Evolutionary conservation across 1,139 yeast genomes (phyloP).

Genomic region (Blastobotrys niveus): DNA sequence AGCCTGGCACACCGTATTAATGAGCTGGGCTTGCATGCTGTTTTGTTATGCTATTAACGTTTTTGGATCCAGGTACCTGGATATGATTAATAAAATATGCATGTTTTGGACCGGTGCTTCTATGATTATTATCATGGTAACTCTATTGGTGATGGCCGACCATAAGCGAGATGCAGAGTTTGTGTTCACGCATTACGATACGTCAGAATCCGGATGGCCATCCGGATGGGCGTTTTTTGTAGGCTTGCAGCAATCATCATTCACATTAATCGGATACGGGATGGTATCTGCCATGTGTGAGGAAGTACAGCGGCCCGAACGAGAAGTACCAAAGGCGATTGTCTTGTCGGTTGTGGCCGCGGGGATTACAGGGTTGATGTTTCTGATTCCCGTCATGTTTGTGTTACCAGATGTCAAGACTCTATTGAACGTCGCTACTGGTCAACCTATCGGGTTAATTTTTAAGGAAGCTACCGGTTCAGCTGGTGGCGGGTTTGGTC

Average conservation of each 20-base stretch:
- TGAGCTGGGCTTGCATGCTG: neutral
- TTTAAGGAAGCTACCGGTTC: neutral
- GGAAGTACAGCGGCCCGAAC: neutral
- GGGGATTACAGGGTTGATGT: constrained; percentile 2
- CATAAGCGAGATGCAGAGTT: neutral
- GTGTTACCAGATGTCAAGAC: neutral
- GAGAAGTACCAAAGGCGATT: constrained; percentile 26
- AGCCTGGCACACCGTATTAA: neutral
- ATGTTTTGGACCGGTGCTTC: neutral
- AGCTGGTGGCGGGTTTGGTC: neutral
- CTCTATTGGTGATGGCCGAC: neutral
- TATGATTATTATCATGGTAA: neutral
- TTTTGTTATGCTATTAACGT: neutral
- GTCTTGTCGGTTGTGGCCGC: constrained; percentile 1
- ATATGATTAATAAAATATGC: neutral
- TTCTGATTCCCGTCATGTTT: neutral
- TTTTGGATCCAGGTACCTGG: neutral
- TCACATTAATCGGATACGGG: neutral
- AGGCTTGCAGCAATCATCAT: neutral
- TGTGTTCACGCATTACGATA: neutral
- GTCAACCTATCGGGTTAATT: constrained; percentile 2
- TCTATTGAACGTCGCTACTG: neutral
- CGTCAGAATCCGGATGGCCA: constrained; percentile 1
- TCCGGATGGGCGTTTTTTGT: constrained; percentile 1
- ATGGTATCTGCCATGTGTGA: constrained; percentile 1